Conservation (phyloP, 768 basidiomycete genomes). For the Pisolithus marmoratus region DNA sequence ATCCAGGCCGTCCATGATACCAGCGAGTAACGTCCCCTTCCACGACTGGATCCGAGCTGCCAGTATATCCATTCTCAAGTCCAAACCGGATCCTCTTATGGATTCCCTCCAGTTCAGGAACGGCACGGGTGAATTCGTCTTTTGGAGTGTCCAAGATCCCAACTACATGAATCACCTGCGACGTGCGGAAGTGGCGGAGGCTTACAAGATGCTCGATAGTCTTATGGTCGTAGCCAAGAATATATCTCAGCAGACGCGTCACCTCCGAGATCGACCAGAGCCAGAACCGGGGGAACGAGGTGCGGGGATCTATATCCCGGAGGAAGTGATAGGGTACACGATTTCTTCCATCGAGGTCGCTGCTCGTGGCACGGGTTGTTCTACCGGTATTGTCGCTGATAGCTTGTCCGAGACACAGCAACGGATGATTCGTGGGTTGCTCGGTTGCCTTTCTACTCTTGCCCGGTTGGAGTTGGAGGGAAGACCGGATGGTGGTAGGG, state of each 20-base stretch:
- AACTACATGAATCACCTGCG: constrained; percentile 56
- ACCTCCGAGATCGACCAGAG: constrained; percentile 72
- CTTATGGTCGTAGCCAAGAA: constrained; percentile 73
- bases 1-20: constrained; percentile 40
- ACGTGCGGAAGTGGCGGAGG: constrained; percentile 48
- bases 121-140: constrained; percentile 84
- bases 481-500: constrained; percentile 67
- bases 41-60: constrained; percentile 88
- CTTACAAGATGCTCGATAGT: constrained; percentile 81
- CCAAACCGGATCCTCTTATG: constrained; percentile 65
- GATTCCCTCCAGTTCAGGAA: constrained; percentile 72
- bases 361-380: constrained; percentile 57
- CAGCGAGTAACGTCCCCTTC: constrained; percentile 54
- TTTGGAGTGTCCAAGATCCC: constrained; percentile 81
- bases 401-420: constrained; percentile 61
- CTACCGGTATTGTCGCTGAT: constrained; percentile 57
- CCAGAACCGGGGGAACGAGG: constrained; percentile 72
- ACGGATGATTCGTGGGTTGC: constrained; percentile 70
- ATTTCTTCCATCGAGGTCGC: constrained; percentile 76
- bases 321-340: constrained; percentile 88
- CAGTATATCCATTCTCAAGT: constrained; percentile 84
- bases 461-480: constrained; percentile 64
- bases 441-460: constrained; percentile 63
- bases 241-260: constrained; percentile 78
- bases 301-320: constrained; percentile 83